Evolutionary conservation across 257 asterid species (phyloP).

Genomic region (Anisodus acutangulus): DNA sequence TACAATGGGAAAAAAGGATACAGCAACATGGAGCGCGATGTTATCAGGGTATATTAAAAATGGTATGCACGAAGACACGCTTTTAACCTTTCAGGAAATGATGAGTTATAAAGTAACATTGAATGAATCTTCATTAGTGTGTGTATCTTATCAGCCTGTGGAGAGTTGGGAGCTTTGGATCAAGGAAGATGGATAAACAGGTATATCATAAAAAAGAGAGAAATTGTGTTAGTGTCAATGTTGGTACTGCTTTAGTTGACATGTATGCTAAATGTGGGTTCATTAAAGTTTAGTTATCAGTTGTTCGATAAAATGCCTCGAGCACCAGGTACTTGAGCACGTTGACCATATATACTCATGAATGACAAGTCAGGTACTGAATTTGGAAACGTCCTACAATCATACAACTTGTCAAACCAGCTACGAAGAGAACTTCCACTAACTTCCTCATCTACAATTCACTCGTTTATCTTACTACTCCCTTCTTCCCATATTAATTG

Average conservation of each 20-base stretch:
- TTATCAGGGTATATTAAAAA: slow-evolving; percentile 44
- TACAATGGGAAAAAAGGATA: slow-evolving; percentile 33
- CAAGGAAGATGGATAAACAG: slow-evolving; percentile 46
- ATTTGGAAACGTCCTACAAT: too few relatives aligned
- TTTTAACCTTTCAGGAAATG: slow-evolving; percentile 39
- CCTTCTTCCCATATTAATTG: too few relatives aligned
- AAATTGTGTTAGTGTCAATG: background rate
- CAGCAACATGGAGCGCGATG: slow-evolving; percentile 43
- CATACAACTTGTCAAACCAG: too few relatives aligned
- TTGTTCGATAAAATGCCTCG: too few relatives aligned
- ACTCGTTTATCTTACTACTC: too few relatives aligned
- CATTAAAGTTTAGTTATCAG: slow-evolving; percentile 37
- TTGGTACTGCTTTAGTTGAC: slow-evolving; percentile 41
- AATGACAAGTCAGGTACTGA: too few relatives aligned
- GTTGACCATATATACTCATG: too few relatives aligned
- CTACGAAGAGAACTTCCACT: too few relatives aligned
- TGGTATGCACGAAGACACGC: slow-evolving; percentile 32
- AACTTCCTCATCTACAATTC: too few relatives aligned
- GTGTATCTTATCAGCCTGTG: slow-evolving; percentile 43
- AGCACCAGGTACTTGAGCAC: too few relatives aligned
- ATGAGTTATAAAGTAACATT: slow-evolving; percentile 26
- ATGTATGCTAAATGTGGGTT: slow-evolving; percentile 48
- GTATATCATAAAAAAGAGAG: slow-evolving; percentile 31
- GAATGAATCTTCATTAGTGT: slow-evolving; percentile 42
- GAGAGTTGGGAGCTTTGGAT: slow-evolving; percentile 39